Percentiles rank a stretch among this genome's conserved stretches.
These are phyloP conservation scores for Digitaria exilis DNA, from an alignment of 202 grass and related monocot genomes.

Conservation along the genomic window DNA sequence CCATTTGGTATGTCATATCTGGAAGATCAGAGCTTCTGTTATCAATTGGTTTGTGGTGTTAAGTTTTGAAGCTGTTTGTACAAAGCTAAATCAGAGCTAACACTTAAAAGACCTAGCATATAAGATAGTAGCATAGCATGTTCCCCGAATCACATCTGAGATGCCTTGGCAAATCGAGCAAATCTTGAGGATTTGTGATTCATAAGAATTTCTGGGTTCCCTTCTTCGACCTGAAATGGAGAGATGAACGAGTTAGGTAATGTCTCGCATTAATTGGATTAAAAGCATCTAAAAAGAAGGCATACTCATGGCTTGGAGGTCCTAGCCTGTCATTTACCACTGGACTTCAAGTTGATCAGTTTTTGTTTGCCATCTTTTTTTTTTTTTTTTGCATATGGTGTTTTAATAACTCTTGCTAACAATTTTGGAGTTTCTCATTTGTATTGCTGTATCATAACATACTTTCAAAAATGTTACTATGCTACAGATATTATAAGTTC, in stretches of 20 bases:
- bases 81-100: background rate
- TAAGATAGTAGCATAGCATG: background rate
- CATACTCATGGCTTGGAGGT: background rate
- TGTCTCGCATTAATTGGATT: background rate
- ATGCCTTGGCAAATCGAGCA: slow-evolving; percentile 73
- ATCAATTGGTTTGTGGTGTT: background rate
- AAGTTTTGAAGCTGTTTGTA: too few relatives aligned
- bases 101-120: too few relatives aligned
- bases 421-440: background rate
- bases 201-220: slow-evolving; percentile 63
- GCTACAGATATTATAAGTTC: background rate
- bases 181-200: slow-evolving; percentile 67
- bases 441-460: background rate
- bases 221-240: slow-evolving; percentile 82
- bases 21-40: background rate
- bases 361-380: background rate
- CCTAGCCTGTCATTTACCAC: background rate
- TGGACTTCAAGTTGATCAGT: too few relatives aligned
- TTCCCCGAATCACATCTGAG: slow-evolving; percentile 54
- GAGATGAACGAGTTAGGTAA: slow-evolving; percentile 15
- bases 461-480: background rate
- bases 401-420: background rate
- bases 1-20: background rate
- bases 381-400: background rate
- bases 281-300: background rate